Conservation (phyloP, 495 filamentous ascomycete genomes). For the Hyaloscypha bicolor region DNA sequence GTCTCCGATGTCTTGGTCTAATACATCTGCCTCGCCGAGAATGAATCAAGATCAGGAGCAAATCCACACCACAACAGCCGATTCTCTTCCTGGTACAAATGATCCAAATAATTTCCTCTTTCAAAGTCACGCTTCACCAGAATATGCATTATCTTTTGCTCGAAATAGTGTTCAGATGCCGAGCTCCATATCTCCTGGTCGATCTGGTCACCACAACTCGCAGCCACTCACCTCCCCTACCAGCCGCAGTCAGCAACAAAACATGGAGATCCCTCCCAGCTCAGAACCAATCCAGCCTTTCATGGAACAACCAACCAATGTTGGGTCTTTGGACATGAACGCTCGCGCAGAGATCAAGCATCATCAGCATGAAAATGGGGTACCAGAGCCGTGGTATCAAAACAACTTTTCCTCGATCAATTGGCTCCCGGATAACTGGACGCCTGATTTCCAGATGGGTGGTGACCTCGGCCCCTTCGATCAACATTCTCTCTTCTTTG, state of each 20-base stretch:
- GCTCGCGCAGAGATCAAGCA: neutral
- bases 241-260: neutral
- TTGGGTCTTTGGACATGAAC: conserved; percentile 2
- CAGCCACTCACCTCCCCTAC: neutral
- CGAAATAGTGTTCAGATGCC: neutral
- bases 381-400: conserved; percentile 15
- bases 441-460: conserved; percentile 34
- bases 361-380: neutral
- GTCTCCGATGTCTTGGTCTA: conserved; percentile 5
- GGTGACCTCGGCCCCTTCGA: conserved; percentile 26
- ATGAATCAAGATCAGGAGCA: neutral
- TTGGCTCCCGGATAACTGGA: conserved; percentile 31
- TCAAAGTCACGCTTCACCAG: neutral
- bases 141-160: neutral
- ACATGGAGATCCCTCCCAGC: neutral
- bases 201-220: neutral
- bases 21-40: neutral
- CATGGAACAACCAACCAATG: neutral
- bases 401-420: conserved; percentile 27
- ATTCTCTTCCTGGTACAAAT: neutral
- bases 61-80: neutral
- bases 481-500: conserved; percentile 7
- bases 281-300: neutral
- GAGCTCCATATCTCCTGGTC: neutral
- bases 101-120: neutral